Conservation (phyloP, 495 filamentous ascomycete genomes). For the Cairneyella variabilis region DNA sequence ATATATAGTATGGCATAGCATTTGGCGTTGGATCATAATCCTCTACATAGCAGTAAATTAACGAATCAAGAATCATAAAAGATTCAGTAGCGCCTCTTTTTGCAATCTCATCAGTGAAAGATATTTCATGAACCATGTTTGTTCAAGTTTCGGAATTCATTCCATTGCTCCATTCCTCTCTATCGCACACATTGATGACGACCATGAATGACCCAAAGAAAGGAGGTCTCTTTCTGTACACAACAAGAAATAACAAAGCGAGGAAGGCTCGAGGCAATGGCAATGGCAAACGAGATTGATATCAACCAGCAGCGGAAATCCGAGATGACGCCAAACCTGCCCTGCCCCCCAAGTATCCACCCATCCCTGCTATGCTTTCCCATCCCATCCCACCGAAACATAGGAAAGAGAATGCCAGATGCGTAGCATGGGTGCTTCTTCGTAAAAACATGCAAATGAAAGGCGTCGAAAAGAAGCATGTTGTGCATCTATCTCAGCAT, state of each 20-base stretch:
- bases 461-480: not conserved
- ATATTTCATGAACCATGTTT: too few relatives aligned
- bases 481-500: constrained; percentile 4
- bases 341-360: constrained; percentile 1
- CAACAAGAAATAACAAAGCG: constrained; percentile 7
- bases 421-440: not conserved
- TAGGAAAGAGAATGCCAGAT: constrained; percentile 7
- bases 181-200: too few relatives aligned
- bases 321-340: constrained; percentile 13
- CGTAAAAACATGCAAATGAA: not conserved
- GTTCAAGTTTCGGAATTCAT: too few relatives aligned
- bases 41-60: too few relatives aligned
- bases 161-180: too few relatives aligned
- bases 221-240: constrained; percentile 12
- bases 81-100: too few relatives aligned
- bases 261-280: not conserved
- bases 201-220: too few relatives aligned
- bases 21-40: not conserved
- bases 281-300: not conserved
- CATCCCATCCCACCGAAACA: constrained; percentile 5
- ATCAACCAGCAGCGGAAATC: constrained; percentile 6
- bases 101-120: too few relatives aligned
- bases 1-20: constrained; percentile 1
- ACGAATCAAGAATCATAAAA: too few relatives aligned
- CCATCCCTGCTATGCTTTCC: not conserved